Evolutionary conservation across 164 flowering plant species (phyloP), one percentile per base, ranked within the genome.

Genomic region (Protea cynaroides): DNA sequence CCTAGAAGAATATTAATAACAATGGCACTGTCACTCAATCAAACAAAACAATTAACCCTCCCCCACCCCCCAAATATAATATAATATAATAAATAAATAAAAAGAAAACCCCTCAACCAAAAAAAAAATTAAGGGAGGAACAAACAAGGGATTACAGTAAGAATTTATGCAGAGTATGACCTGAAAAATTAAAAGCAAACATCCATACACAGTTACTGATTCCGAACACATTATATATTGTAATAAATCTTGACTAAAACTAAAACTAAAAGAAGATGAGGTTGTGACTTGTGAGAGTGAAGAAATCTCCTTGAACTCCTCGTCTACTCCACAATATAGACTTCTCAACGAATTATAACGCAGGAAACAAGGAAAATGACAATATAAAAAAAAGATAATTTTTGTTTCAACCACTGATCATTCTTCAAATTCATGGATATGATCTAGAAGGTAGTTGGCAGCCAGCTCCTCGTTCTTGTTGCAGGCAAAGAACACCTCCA

Each of bases 401-500:
- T 56, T 55, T 56, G 21, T 44, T 80, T 15, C 46, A 4, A 36
- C 46, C 24, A 19, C 7, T 13, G 61, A 46, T 73, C 67, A 80
- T 15, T 80, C 86, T 44, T 86, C 90, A 59, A 78, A 85, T 44
- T 86, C 91, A 53, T 84, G 72, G 73, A 79, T 82, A 59, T 86
- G 86, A 66, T 86, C 91, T 60, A 86, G 53, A 47, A 86, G 85
- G 66, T 86, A 84, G 75, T 86, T 84, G 1, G 91, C 88, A 47
- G 91, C 88, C 62, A 86, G 69, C 69, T 84, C 87, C 72, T 86
- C 91, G 40, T 84, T 82, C 70, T 84, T 86, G 83, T 86, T 84
- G 84, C 88, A 86, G 23, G 91, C 91, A 63, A 86, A 84, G 68
- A 70, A 86, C 24, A 86, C 91, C 71, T 86, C 81, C 75, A 84